Conservation (phyloP, 1,139 yeast species). For the Scheffersomyces quercinus region DNA sequence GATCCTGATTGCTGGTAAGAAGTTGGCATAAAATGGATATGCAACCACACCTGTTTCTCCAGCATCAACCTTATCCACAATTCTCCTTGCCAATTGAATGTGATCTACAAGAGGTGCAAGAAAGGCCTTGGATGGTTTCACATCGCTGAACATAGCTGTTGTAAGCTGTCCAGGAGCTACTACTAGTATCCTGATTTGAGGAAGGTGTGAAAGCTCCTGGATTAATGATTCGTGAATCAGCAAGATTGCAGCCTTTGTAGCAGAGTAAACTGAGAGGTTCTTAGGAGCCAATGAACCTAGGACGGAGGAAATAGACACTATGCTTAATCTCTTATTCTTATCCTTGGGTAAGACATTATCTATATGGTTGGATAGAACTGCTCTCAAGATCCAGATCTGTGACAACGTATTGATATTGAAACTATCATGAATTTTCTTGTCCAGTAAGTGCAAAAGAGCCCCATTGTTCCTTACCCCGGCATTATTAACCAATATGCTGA, state of each 20-base stretch:
- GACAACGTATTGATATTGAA: slow-evolving; percentile 60
- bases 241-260: slow-evolving; percentile 63
- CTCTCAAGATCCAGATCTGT: slow-evolving; percentile 51
- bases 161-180: slow-evolving; percentile 70
- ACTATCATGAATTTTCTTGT: slow-evolving; percentile 31
- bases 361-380: slow-evolving; percentile 34
- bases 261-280: slow-evolving; percentile 62
- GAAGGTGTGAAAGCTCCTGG: slow-evolving; percentile 41
- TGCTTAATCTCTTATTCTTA: slow-evolving; percentile 36
- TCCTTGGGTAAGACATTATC: slow-evolving; percentile 3
- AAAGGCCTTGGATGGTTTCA: slow-evolving; percentile 55
- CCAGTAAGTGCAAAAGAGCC: slow-evolving; percentile 37
- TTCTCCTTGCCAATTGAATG: slow-evolving; percentile 39
- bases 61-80: slow-evolving; percentile 37
- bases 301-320: slow-evolving; percentile 68
- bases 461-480: slow-evolving; percentile 68
- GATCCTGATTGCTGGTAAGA: slow-evolving; percentile 52
- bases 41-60: slow-evolving; percentile 58
- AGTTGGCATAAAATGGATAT: slow-evolving; percentile 61
- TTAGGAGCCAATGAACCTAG: slow-evolving; percentile 73
- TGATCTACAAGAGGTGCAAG: slow-evolving; percentile 64
- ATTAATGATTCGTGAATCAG: slow-evolving; percentile 61
- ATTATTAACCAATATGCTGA: slow-evolving; percentile 66
- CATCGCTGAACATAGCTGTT: slow-evolving; percentile 63
- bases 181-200: slow-evolving; percentile 43